Base-by-base conservation (phyloP, 2,329 filamentous ascomycete genomes). In the Periglandula ipomoeae region DNA sequence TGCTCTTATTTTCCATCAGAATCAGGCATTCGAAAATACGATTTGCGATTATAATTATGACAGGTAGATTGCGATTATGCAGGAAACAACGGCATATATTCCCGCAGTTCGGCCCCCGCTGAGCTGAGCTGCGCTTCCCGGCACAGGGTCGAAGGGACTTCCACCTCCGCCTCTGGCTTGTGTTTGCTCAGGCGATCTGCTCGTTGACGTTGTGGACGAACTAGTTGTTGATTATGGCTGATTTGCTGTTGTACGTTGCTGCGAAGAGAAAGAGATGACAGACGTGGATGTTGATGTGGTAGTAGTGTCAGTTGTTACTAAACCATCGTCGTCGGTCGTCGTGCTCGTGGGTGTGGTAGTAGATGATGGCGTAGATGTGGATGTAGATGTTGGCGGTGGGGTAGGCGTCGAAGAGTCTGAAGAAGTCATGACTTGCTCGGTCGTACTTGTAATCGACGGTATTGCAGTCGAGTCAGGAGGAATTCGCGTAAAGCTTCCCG, bases 81-180 rank as follows among this genome's bases (percentile, higher is more conserved):
- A 46, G 15, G 24, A 30, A 6, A 39, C 37, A 17, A 17, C 19
- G 20, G 19, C 35, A 30, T 30, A 22, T 15, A 22, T 17, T 13
- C 35, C 9, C 23, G 44, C 24, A 23, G 44, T 11, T 17, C n/a
- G 2, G 13, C 11, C 15, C 17, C 23, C 8, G 35, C 8, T 4
- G 19, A 30, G 26, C 35, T 39, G 35, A 19, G 35, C 44, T 11
- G 37, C 37, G 19, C 11, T 46, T n/a, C 26, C 44, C 34, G 44
- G 44, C 24, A 46, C 17, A 11, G 35, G 23, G 47, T 59, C 56
- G 40, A 57, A 57, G 5, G 55, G 56, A 41, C 55, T 56, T 6
- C 56, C 56, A 5, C 56, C 56, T 40, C 56, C 56, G 35, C 55
- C 49, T 40, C 6, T 52, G 54, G 20, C 40, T 8, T 51, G 55